These are phyloP conservation scores for Rhinocladiella similis DNA, from an alignment of 2,329 filamentous ascomycete genomes.

Conservation along the genomic window DNA sequence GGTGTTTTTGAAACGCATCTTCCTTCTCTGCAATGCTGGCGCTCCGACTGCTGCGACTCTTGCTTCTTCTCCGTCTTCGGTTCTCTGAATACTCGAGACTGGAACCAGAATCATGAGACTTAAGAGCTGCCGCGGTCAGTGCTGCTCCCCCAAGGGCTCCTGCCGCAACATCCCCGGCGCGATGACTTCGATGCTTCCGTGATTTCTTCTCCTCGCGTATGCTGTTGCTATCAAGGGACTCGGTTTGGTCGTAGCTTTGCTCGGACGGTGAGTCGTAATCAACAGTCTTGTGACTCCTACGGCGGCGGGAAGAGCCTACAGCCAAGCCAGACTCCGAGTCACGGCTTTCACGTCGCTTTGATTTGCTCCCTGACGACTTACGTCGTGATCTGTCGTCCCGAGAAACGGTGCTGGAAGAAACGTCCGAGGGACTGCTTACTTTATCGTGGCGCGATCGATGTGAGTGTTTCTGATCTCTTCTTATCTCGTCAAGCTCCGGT, in stretches of 20 bases:
- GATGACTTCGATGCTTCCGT: conserved; percentile 52
- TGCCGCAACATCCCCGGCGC: conserved; percentile 55
- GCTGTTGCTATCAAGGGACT: conserved; percentile 47
- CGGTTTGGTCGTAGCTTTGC: conserved; percentile 44
- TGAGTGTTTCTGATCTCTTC: conserved; percentile 79
- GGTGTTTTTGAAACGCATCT: conserved; percentile 49
- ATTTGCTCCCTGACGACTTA: conserved; percentile 50
- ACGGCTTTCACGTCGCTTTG: conserved; percentile 59
- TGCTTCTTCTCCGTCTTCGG: conserved; percentile 47
- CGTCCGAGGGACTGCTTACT: conserved; percentile 62
- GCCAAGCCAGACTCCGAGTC: conserved; percentile 60
- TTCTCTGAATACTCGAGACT: conserved; percentile 48
- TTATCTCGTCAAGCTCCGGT: conserved; percentile 87
- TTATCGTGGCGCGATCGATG: conserved; percentile 65
- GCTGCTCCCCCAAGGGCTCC: conserved; percentile 57
- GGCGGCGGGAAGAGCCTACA: conserved; percentile 52
- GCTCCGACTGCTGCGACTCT: conserved; percentile 52
- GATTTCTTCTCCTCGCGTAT: conserved; percentile 54
- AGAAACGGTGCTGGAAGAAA: conserved; percentile 55
- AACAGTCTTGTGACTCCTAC: conserved; percentile 56
- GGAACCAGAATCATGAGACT: conserved; percentile 65
- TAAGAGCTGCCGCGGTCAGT: conserved; percentile 62
- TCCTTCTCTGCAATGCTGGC: conserved; percentile 58
- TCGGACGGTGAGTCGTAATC: conserved; percentile 51
- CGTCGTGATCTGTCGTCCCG: conserved; percentile 57